These are phyloP conservation scores for Toxicodendron radicans DNA, from an alignment of 345 rosid genomes.

Conservation along the genomic window DNA sequence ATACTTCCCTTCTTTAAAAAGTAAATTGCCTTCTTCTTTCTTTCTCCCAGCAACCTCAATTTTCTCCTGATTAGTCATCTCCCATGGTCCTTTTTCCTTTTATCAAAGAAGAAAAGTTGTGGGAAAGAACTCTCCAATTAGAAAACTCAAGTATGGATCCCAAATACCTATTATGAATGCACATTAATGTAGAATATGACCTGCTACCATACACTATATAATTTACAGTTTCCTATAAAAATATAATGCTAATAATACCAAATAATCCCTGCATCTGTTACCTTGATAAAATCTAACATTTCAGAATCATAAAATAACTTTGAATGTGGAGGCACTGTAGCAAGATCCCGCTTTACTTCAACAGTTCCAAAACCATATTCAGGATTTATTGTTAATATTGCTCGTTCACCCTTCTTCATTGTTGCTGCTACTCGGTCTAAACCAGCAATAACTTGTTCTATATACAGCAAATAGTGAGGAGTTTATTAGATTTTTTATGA, in stretches of 20 bases:
- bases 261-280: slow-evolving; percentile 15
- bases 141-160: neutral
- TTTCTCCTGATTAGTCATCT: slow-evolving; percentile 50
- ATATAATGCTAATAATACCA: neutral
- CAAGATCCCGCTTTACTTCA: slow-evolving; percentile 40
- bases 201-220: neutral
- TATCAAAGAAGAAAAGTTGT: neutral
- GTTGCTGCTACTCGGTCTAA: slow-evolving; percentile 50
- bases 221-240: neutral
- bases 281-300: slow-evolving; percentile 51
- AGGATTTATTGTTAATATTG: slow-evolving; percentile 37
- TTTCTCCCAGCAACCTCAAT: slow-evolving; percentile 47
- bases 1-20: slow-evolving; percentile 54
- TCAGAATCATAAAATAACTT: slow-evolving; percentile 45
- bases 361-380: slow-evolving; percentile 55
- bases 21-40: slow-evolving; percentile 61
- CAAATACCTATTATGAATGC: neutral
- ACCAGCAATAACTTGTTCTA: slow-evolving; percentile 52
- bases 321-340: slow-evolving; percentile 41
- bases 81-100: slow-evolving; percentile 48
- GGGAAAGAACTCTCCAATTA: neutral
- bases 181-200: neutral
- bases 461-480: slow-evolving; percentile 13
- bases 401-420: slow-evolving; percentile 56
- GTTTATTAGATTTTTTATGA: neutral